Evolutionary conservation across 2,329 filamentous ascomycete species (phyloP).

Genomic region (Aspergillus thermomutatus): DNA sequence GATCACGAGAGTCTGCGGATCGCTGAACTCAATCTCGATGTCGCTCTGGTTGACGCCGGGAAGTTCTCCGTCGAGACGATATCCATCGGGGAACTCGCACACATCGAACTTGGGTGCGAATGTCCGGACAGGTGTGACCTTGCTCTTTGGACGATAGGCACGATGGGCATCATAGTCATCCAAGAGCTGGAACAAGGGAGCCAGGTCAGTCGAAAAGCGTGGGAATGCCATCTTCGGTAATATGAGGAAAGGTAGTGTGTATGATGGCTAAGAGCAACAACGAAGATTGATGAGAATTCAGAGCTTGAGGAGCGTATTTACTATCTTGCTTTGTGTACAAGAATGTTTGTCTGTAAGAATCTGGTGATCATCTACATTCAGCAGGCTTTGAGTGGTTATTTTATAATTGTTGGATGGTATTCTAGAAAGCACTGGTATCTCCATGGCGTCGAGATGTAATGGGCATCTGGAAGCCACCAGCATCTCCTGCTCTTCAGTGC

Average conservation of each 20-base stretch:
- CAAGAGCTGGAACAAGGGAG: constrained; percentile 42
- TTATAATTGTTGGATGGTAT: constrained; percentile 10
- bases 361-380: constrained; percentile 1
- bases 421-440: constrained; percentile 16
- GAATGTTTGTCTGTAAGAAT: constrained; percentile 3
- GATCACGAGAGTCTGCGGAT: constrained; percentile 43
- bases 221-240: constrained; percentile 37
- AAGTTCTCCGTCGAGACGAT: constrained; percentile 45
- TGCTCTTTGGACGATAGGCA: constrained; percentile 15
- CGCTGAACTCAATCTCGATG: constrained; percentile 46
- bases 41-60: constrained; percentile 43
- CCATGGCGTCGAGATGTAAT: background rate
- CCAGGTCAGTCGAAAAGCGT: constrained; percentile 33
- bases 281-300: too few species aligned
- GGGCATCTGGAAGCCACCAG: constrained; percentile 1
- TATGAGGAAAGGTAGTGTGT: constrained; percentile 1
- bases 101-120: constrained; percentile 46
- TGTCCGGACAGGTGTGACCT: constrained; percentile 19
- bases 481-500: constrained; percentile 4
- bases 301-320: background rate
- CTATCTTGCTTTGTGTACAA: background rate
- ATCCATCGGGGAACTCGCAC: constrained; percentile 38
- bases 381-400: constrained; percentile 5
- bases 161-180: constrained; percentile 40
- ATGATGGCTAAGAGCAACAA: background rate